These are phyloP conservation scores for Stagonosporopsis cucurbitacearum DNA, from an alignment of 2,329 filamentous ascomycete genomes.

Conservation along the genomic window DNA sequence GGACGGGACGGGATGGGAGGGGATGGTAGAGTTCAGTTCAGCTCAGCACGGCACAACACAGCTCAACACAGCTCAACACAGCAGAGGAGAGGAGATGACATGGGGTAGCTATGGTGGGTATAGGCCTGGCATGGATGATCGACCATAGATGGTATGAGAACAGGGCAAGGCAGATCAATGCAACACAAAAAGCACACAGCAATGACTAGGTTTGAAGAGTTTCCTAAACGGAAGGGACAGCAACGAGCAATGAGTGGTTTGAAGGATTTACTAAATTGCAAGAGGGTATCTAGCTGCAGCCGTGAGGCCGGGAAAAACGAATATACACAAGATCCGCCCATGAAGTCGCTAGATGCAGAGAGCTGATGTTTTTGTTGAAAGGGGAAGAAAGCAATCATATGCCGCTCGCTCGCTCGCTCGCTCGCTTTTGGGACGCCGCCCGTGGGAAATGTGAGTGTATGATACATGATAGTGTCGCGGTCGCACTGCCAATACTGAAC, in stretches of 20 bases:
- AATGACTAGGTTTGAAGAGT: too few species aligned
- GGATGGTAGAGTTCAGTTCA: too few species aligned
- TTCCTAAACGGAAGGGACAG: too few species aligned
- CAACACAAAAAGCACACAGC: too few species aligned
- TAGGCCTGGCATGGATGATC: too few species aligned
- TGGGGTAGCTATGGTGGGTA: too few species aligned
- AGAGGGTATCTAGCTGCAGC: constrained; percentile 17
- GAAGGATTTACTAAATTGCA: constrained; percentile 1
- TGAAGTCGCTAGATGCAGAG: background rate
- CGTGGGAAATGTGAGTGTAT: background rate
- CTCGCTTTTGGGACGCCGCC: constrained; percentile 17
- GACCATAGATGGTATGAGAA: too few species aligned
- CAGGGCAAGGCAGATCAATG: too few species aligned
- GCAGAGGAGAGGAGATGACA: too few species aligned
- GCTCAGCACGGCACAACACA: too few species aligned
- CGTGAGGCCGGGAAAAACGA: background rate
- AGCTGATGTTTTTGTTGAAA: background rate
- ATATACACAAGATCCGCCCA: background rate
- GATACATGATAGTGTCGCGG: background rate
- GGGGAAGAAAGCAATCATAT: background rate
- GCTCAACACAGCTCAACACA: too few species aligned
- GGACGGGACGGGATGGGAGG: background rate
- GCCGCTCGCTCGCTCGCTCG: background rate
- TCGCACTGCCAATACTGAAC: constrained; percentile 3
- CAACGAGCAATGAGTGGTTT: too few species aligned